Evolutionary conservation across 148 eudicot species (phyloP), one percentile per base, ranked within the genome.

Genomic region (Rhododendron ovatum): DNA sequence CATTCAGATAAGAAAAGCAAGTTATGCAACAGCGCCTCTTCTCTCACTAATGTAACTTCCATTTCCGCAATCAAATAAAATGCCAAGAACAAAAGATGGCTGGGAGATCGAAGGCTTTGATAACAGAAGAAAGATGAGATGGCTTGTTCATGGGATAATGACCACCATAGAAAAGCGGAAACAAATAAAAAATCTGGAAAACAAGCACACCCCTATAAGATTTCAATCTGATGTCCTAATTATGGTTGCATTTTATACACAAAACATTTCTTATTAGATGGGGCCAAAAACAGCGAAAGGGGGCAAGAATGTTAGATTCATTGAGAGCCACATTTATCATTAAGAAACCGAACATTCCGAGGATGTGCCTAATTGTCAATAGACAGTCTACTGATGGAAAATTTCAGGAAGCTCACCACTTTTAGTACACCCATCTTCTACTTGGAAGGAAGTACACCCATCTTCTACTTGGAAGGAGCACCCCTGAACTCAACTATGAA

Each of bases 401-500:
- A 80, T 28, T 80, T 12, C 61, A 51, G 61, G 37, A 79, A 48
- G 63, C 83, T 55, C 5, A 59, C 69, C 67, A 33, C 28, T 51
- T 55, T 48, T 7, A 41, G 7, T 41, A 41, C 45, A 41, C 43
- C 6, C 45, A 41, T 41, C 5, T 41, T 41, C 45, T 41, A 6
- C 45, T 41, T 6, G 45, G 45, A 41, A 41, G 45, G 45, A 2
- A 39, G 81, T 11, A 45, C 55, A 43, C 55, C 18, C 69, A 18
- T 35, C 18, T 55, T 47, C 26, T 18, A 4, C 28, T 81, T 26
- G 30, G 43, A 80, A 51, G 67, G 47, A 57, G 63, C 39, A 14
- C 37, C 61, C 63, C 24, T 48, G 82, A 80, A 80, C 61, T 80
- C 63, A 80, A 80, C 24, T 80, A 80, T 7, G 24, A 28, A 79